phyloP scores from a whole-genome alignment of 106 monocot species.

The Hemerocallis citrina region DNA sequence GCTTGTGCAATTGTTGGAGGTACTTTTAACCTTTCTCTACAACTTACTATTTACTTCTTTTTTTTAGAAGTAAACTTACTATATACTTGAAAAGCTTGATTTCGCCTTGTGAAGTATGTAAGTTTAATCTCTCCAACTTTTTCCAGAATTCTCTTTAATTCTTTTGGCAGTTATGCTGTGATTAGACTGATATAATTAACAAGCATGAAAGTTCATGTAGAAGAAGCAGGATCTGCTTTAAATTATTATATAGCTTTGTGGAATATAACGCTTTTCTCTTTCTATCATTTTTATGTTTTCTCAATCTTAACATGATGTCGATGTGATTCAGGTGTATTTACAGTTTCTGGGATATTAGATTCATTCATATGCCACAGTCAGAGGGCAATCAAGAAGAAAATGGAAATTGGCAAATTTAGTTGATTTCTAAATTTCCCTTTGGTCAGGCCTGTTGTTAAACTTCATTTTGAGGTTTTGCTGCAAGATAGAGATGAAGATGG shows the following conservation, averaged over 20 bases:
- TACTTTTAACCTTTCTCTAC: background rate
- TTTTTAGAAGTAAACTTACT: too few relatives aligned
- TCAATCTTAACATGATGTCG: background rate
- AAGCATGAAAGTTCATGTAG: background rate
- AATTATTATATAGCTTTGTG: background rate
- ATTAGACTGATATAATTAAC: background rate
- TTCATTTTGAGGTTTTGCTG: too few relatives aligned
- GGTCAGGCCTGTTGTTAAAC: background rate
- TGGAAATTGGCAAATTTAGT: conserved; percentile 19
- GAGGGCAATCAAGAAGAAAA: conserved; percentile 44
- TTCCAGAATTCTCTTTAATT: background rate
- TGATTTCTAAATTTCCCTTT: background rate
- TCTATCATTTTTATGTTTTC: background rate
- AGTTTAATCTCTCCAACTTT: too few relatives aligned
- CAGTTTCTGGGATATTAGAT: conserved; percentile 48
- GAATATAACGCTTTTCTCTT: background rate
- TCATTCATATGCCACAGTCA: conserved; percentile 38
- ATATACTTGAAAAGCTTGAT: too few relatives aligned
- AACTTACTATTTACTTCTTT: too few relatives aligned
- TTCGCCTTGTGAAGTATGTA: too few relatives aligned
- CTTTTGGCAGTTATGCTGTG: background rate
- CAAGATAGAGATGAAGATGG: too few relatives aligned
- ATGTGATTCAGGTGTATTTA: conserved; percentile 25
- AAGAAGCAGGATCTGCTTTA: background rate
- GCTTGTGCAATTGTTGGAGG: conserved; percentile 79